Evolutionary conservation across 2,329 filamentous ascomycete genomes (phyloP).

Genomic region (Fusarium gaditjirri): DNA sequence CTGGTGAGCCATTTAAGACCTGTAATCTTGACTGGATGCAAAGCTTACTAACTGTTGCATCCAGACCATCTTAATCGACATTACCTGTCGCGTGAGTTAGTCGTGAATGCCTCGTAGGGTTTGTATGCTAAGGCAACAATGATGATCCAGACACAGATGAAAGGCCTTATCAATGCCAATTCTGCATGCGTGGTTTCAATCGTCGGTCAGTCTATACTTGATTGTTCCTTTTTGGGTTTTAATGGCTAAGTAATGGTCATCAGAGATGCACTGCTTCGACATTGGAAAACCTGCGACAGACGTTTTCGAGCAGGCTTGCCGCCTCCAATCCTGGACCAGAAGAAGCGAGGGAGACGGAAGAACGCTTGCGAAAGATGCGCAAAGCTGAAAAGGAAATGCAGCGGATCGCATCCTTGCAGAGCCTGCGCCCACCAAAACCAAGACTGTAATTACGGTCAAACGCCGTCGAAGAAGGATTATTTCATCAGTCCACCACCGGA

Average conservation of each 20-base stretch:
- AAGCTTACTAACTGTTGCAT: background rate
- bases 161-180: background rate
- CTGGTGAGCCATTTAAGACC: background rate
- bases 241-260: background rate
- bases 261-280: slow-evolving; percentile 21
- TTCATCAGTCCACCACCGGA: no score
- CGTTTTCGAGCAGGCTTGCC: background rate
- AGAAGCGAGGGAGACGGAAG: slow-evolving; percentile 3
- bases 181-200: slow-evolving; percentile 11
- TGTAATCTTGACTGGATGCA: background rate
- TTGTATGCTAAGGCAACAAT: background rate
- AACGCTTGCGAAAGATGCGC: slow-evolving; percentile 9
- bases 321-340: background rate
- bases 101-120: background rate
- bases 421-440: slow-evolving; percentile 7
- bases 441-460: background rate
- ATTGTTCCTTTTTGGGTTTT: background rate
- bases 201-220: background rate
- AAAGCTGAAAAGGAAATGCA: slow-evolving; percentile 15
- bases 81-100: background rate
- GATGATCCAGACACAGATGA: background rate
- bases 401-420: background rate
- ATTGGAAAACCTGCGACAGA: slow-evolving; percentile 16
- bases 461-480: background rate
- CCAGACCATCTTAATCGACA: background rate